These are phyloP conservation scores for Chrysochromulina parva DNA, from an alignment of 78 protist genomes.

Conservation along the genomic window DNA sequence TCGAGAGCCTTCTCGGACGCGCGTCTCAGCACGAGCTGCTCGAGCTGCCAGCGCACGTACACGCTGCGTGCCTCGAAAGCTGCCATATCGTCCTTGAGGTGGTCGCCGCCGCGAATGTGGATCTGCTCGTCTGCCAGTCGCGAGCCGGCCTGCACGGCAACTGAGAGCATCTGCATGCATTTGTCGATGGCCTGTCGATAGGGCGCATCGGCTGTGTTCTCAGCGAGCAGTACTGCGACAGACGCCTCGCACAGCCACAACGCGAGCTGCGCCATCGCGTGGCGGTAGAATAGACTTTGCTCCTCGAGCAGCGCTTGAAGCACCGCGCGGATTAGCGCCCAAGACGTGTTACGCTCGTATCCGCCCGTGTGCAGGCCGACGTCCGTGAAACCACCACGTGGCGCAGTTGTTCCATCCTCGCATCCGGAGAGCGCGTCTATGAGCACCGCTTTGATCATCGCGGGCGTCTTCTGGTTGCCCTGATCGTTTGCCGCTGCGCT, in stretches of 20 bases:
- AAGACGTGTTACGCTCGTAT: background rate
- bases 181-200: too few relatives aligned
- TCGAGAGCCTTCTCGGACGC: too few relatives aligned
- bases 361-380: conserved; percentile 19
- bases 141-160: too few relatives aligned
- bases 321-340: background rate
- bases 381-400: conserved; percentile 23
- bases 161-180: too few relatives aligned
- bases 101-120: too few relatives aligned
- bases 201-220: too few relatives aligned
- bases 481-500: background rate
- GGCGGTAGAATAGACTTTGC: background rate
- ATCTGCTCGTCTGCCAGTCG: too few relatives aligned
- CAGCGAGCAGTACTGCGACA: background rate
- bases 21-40: background rate
- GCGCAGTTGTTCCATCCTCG: background rate
- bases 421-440: background rate
- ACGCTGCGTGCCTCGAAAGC: background rate
- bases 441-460: background rate
- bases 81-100: too few relatives aligned
- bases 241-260: background rate
- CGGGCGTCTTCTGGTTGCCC: conserved; percentile 15
- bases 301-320: background rate
- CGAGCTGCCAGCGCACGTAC: background rate
- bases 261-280: background rate